Conservation (phyloP, 768 basidiomycete genomes). For the Auricularia cornea region DNA sequence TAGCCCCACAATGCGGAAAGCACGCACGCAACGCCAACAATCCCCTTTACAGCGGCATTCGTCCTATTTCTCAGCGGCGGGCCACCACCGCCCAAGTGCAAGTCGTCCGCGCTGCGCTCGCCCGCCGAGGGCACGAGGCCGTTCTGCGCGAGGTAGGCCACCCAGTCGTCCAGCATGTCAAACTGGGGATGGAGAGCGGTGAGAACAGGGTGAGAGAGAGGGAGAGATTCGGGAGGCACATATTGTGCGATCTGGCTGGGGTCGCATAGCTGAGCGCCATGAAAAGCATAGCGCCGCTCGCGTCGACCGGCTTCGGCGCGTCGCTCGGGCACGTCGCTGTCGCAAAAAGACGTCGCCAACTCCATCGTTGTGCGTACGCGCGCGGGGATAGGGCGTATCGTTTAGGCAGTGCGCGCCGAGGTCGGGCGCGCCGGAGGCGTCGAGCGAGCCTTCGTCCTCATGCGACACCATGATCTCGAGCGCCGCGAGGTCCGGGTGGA, state of each 20-base stretch:
- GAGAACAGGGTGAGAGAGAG: not conserved
- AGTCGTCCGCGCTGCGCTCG: conserved; percentile 21
- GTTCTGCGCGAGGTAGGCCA: conserved; percentile 47
- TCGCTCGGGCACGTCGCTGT: conserved; percentile 14
- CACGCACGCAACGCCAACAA: conserved; percentile 31
- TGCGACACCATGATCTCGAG: conserved; percentile 26
- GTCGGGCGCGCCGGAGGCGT: conserved; percentile 8
- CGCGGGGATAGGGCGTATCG: no score
- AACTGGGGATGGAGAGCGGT: no score
- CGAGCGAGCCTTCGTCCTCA: conserved; percentile 18
- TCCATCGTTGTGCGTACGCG: no score
- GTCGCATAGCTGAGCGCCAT: conserved; percentile 57
- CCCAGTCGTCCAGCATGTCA: conserved; percentile 52
- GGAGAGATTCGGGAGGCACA: conserved; percentile 22
- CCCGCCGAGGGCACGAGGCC: conserved; percentile 33
- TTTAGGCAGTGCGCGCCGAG: conserved; percentile 9
- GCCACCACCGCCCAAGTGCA: no score
- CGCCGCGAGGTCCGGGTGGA: conserved; percentile 27
- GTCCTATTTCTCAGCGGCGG: conserved; percentile 13
- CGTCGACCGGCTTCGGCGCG: conserved; percentile 11
- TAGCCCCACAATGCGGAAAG: not conserved
- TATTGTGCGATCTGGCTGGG: conserved; percentile 42
- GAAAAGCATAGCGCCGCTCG: conserved; percentile 62
- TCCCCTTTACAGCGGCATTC: conserved; percentile 35
- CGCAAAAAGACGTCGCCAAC: no score